Base-by-base conservation (phyloP, 345 rosid genomes). In the Pistacia atlantica region DNA sequence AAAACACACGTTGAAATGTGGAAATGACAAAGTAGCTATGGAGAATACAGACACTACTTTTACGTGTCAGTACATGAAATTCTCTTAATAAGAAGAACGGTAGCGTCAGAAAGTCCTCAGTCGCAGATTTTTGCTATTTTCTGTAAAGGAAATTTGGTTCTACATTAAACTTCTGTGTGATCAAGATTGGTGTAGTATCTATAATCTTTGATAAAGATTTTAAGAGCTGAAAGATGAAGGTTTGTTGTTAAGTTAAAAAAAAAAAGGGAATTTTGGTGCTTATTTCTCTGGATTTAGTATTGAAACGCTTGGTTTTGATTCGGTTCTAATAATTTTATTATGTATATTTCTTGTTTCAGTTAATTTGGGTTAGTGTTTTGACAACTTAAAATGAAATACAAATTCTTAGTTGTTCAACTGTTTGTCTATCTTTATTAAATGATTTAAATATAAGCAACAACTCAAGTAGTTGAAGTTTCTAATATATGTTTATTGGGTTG, bases 11-110 rank as follows among this genome's bases (percentile, higher is more conserved):
- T 78, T 61, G 0, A 9, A 25, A 25, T 67, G 0, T 11, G 4
- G 33, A n/a, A 11, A 55, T 8, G 85, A 80, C 85, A 84, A 42
- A 58, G 12, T 22, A 67, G 61, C 77, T 12, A 2, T 1, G 67
- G 16, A 22, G 28, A 46, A 11, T 62, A 72, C 70, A 57, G 10
- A 33, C 37, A 60, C 28, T 51, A 38, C 75, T 59, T 11, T 71
- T 67, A 48, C 61, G 70, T 64, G 77, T 74, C 70, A 5, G 8
- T 74, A 25, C 55, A 52, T 54, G 38, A n/a, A 52, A 28, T 10
- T 56, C 38, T 65, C 8, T 37, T 48, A 42, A 58, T 63, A 33
- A 54, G 5, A 38, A 13, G 38, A 38, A 51, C 12, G 55, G 9
- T 13, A 25, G 14, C 49, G 57, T 65, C 6, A 35, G 42, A 67